Evolutionary conservation across 2,329 filamentous ascomycete species (phyloP).

Genomic region (Rhynchosporium secalis): DNA sequence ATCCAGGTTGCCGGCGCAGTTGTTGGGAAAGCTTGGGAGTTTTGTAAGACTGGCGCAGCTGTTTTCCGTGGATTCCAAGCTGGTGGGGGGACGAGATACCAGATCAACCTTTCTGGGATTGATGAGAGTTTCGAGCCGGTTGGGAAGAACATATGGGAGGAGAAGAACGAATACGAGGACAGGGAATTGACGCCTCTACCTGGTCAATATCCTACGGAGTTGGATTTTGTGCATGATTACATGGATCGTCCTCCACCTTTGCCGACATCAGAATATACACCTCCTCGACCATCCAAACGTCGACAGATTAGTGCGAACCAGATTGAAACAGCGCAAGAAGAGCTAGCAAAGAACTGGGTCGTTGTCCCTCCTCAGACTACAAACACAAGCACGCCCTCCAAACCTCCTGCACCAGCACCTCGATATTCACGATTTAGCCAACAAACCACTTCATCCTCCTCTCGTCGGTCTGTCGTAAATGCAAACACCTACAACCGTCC

Average conservation of each 20-base stretch:
- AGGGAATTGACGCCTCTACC: slow-evolving; percentile 49
- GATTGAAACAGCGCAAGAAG: slow-evolving; percentile 44
- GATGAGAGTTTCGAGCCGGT: slow-evolving; percentile 15
- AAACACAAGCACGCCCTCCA: slow-evolving; percentile 18
- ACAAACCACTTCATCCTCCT: slow-evolving; percentile 33
- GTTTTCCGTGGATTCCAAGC: slow-evolving; percentile 85
- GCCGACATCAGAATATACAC: slow-evolving; percentile 42
- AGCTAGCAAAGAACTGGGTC: slow-evolving; percentile 70
- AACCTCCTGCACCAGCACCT: slow-evolving; percentile 18
- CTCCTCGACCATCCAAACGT: slow-evolving; percentile 49
- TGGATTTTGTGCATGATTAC: slow-evolving; percentile 45
- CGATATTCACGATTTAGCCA: slow-evolving; percentile 32
- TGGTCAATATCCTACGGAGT: slow-evolving; percentile 53
- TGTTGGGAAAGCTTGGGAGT: slow-evolving; percentile 78
- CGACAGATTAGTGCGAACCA: slow-evolving; percentile 46
- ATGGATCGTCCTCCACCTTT: slow-evolving; percentile 32
- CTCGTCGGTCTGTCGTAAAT: slow-evolving; percentile 18
- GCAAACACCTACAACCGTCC: slow-evolving; percentile 24
- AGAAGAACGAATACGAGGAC: slow-evolving; percentile 22
- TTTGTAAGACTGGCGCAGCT: slow-evolving; percentile 63
- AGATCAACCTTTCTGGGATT: slow-evolving; percentile 20
- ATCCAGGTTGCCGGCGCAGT: slow-evolving; percentile 50
- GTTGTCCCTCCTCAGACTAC: slow-evolving; percentile 49
- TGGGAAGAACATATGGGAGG: slow-evolving; percentile 28
- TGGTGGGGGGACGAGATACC: slow-evolving; percentile 74